These are phyloP conservation scores for Cladosporium cucumerinum DNA, from an alignment of 2,329 filamentous ascomycete species.

Conservation along the genomic window DNA sequence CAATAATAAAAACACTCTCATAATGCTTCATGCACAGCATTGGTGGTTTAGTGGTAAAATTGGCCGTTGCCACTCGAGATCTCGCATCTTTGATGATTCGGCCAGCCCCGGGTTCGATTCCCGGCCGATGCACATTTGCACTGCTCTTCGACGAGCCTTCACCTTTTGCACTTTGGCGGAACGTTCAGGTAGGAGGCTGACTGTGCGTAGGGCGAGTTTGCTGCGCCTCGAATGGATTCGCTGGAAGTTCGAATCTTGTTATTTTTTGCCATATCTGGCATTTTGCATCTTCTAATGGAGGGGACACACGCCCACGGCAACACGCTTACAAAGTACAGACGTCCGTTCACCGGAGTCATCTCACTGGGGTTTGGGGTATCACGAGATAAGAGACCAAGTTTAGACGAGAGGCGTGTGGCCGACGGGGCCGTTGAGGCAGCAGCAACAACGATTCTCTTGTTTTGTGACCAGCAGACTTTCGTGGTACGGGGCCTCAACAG, in stretches of 20 bases:
- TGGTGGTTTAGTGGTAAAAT: slow-evolving; percentile 14
- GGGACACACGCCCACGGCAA: too few species aligned
- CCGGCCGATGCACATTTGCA: slow-evolving; percentile 9
- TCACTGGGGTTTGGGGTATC: background rate
- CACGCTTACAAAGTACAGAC: too few species aligned
- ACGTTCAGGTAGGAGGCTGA: background rate
- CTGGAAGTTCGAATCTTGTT: background rate
- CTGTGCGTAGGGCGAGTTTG: background rate
- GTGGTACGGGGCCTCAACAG: too few species aligned
- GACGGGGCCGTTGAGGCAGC: too few species aligned
- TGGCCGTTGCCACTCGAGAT: slow-evolving; percentile 3
- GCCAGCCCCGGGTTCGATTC: slow-evolving; percentile 11
- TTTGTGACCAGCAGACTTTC: too few species aligned
- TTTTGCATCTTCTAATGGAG: background rate
- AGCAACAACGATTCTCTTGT: too few species aligned
- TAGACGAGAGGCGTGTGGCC: too few species aligned
- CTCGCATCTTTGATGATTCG: background rate
- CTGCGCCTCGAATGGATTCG: background rate
- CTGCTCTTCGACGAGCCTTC: background rate
- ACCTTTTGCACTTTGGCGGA: background rate
- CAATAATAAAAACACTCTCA: background rate
- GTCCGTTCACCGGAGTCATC: background rate
- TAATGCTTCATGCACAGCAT: background rate
- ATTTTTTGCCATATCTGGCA: background rate
- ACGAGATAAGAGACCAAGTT: too few species aligned